Percentiles rank a stretch among this genome's conserved stretches.
phyloP scores from a whole-genome alignment of 305 asterid species.

The Fraxinus baroniana region DNA sequence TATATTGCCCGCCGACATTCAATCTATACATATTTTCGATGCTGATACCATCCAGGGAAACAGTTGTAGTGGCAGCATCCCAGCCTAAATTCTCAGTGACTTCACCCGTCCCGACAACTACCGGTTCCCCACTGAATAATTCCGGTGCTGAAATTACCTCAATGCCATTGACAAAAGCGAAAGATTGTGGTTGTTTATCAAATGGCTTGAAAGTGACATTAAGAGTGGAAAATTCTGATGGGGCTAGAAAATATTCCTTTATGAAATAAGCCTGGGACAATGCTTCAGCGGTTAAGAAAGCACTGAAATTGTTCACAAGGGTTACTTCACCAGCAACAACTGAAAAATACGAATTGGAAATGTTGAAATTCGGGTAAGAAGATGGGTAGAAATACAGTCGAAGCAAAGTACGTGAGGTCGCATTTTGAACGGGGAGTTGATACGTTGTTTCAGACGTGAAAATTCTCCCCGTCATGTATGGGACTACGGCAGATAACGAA shows the following conservation, averaged over 20 bases:
- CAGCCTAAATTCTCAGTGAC: neutral
- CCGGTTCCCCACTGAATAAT: slow-evolving; percentile 42
- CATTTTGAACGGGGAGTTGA: slow-evolving; percentile 47
- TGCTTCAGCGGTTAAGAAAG: slow-evolving; percentile 65
- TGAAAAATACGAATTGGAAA: slow-evolving; percentile 61
- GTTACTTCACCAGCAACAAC: slow-evolving; percentile 53
- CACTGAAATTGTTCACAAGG: slow-evolving; percentile 68
- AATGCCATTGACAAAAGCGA: slow-evolving; percentile 80
- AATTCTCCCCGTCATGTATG: slow-evolving; percentile 73
- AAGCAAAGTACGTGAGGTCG: slow-evolving; percentile 49
- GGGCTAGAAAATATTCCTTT: slow-evolving; percentile 67
- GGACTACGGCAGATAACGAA: slow-evolving; percentile 54
- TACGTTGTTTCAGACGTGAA: slow-evolving; percentile 62
- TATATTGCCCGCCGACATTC: slow-evolving; percentile 77
- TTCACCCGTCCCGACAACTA: slow-evolving; percentile 31
- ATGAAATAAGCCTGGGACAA: slow-evolving; percentile 77
- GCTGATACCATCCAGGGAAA: slow-evolving; percentile 39
- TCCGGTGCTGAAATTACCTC: slow-evolving; percentile 62
- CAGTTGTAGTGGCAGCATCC: slow-evolving; percentile 29
- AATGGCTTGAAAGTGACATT: slow-evolving; percentile 61
- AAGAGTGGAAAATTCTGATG: slow-evolving; percentile 34
- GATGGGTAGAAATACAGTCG: slow-evolving; percentile 86
- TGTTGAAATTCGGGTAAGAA: slow-evolving; percentile 57
- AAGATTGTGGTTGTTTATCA: slow-evolving; percentile 33
- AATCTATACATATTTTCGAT: slow-evolving; percentile 68